Evolutionary conservation across 495 filamentous ascomycete species (phyloP), one percentile per base, ranked within the genome.

Genomic region (Penicillium macrosclerotiorum): DNA sequence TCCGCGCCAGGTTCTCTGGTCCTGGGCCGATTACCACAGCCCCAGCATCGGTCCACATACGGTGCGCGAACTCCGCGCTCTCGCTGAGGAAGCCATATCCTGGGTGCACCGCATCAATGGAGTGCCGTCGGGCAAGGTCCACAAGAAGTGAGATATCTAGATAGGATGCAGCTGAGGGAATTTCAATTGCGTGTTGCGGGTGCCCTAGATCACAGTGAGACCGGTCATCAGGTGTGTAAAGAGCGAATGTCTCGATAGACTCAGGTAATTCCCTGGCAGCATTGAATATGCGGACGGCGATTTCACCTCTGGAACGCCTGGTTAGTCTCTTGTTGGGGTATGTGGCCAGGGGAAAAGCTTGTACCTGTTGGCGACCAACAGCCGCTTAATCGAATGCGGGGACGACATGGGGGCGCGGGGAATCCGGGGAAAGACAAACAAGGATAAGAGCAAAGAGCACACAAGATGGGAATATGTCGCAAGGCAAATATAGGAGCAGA

Each of bases 81-180:
- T 84, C 81, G 19, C 77, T 79, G 3, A 84, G 64, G 43, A 83
- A 84, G 8, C 81, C 81, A 63, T 84, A 84, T 0, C 81, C 81
- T 0, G 81, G 80, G 53, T 83, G 79, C 4, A 83, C 64, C 9
- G 77, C 63, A 45, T 83, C 75, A n/a, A 82, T 76, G 0, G 50
- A 52, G 52, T 82, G 58, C 33, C 75, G 63, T 44, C 72, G 69
- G 5, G 45, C 74, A 17, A 81, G 37, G 2, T 62, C 48, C 11
- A 82, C 57, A 0, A 83, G 55, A 5, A 65, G 44, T 9, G 61
- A 33, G 25, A 80, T 74, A 52, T 80, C 67, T 35, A 79, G 56
- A 59, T 81, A 83, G 3, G 72, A 67, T 1, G 70, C 57, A 12
- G 79, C 59, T 1, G 77, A 76, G 3, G 67, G 49, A n/a, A 83